Conservation (phyloP, 1,284 basidiomycete genomes). For the Papiliotrema flavescens region DNA sequence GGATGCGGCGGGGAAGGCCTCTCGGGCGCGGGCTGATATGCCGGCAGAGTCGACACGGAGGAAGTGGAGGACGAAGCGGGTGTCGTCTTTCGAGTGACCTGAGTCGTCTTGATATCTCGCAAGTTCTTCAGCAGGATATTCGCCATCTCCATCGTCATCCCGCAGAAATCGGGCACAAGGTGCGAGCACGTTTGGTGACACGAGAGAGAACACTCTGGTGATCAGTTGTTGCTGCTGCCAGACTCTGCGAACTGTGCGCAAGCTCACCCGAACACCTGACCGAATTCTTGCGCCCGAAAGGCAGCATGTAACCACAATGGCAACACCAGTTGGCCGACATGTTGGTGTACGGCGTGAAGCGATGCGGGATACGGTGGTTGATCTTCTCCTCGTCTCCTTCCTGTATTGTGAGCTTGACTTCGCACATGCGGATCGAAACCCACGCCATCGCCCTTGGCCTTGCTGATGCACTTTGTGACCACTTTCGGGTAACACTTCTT, state of each 20-base stretch:
- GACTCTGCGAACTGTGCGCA: neutral
- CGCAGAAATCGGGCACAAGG: constrained; percentile 98
- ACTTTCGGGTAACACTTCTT: constrained; percentile 99
- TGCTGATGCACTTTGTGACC: constrained; percentile 98
- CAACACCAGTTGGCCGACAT: constrained; percentile 99
- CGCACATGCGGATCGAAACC: constrained; percentile 43
- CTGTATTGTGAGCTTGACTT: constrained; percentile 47
- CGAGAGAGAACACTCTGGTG: constrained; percentile 82
- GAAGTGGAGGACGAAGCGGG: constrained; percentile 27
- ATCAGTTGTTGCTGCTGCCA: constrained; percentile 4
- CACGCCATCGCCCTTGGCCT: constrained; percentile 81
- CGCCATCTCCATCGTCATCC: constrained; percentile 99
- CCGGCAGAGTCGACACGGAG: constrained; percentile 26
- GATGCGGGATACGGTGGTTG: constrained; percentile 98
- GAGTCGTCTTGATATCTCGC: constrained; percentile 63
- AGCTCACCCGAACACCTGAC: constrained; percentile 71
- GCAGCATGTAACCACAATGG: constrained; percentile 98
- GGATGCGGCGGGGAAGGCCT: constrained; percentile 6
- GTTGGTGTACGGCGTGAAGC: constrained; percentile 96
- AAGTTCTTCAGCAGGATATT: constrained; percentile 88
- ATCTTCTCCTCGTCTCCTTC: constrained; percentile 98
- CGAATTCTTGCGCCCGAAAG: constrained; percentile 93
- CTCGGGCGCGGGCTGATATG: constrained; percentile 16
- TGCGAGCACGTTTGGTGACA: constrained; percentile 98
- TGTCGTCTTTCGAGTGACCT: constrained; percentile 37